Evolutionary conservation across 805 yeast species (phyloP).

Genomic region (Brettanomyces naardenensis): DNA sequence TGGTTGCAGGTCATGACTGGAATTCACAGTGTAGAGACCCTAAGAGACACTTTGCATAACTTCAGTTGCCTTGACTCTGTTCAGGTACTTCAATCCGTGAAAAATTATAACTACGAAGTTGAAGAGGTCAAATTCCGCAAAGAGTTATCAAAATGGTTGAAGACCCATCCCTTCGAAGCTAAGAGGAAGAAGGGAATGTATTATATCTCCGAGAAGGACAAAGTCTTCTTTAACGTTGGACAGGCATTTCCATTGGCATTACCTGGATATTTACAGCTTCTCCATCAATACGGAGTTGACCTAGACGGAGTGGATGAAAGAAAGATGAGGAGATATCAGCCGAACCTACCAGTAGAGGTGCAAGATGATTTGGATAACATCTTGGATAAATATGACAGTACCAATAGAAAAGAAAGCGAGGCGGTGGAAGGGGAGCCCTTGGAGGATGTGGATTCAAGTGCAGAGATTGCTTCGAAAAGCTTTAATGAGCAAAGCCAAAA

Average conservation of each 20-base stretch:
- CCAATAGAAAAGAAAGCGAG: neutral
- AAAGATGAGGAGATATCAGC: constrained; percentile 55
- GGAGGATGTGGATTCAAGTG: constrained; percentile 9
- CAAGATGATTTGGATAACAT: constrained; percentile 68
- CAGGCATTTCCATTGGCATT: constrained; percentile 49
- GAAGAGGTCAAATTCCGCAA: constrained; percentile 64
- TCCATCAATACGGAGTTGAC: constrained; percentile 72
- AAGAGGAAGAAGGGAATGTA: constrained; percentile 5
- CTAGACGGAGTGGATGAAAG: constrained; percentile 49
- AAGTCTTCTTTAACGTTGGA: constrained; percentile 43
- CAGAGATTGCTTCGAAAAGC: constrained; percentile 8
- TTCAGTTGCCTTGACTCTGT: constrained; percentile 53
- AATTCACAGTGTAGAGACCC: constrained; percentile 44
- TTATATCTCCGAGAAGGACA: constrained; percentile 14
- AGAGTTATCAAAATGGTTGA: constrained; percentile 36
- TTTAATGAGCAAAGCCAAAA: constrained; percentile 9
- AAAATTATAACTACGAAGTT: constrained; percentile 77
- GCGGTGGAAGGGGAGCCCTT: constrained; percentile 2
- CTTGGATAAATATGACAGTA: constrained; percentile 30
- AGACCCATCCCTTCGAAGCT: constrained; percentile 19
- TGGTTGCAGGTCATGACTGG: constrained; percentile 85
- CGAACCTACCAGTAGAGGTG: constrained; percentile 61
- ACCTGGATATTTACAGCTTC: constrained; percentile 69
- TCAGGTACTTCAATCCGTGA: constrained; percentile 64
- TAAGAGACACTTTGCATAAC: constrained; percentile 44